These are phyloP conservation scores for Nakazawaea peltata DNA, from an alignment of 805 yeast species.

Conservation along the genomic window DNA sequence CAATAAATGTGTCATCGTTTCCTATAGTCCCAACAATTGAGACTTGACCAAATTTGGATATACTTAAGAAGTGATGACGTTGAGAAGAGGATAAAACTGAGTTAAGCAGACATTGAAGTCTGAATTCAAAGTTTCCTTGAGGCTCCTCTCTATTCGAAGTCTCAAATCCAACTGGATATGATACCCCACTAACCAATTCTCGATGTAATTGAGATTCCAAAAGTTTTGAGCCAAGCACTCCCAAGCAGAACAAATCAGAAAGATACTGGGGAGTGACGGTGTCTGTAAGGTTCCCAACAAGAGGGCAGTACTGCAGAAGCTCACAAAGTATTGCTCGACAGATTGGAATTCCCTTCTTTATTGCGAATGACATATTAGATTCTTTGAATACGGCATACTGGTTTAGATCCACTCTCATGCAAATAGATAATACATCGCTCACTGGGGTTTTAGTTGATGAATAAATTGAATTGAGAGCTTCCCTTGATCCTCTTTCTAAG, in stretches of 20 bases:
- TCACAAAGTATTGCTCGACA: constrained; percentile 31
- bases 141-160: constrained; percentile 8
- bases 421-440: too few species aligned
- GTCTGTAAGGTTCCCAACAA: constrained; percentile 37
- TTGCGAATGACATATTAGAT: constrained; percentile 23
- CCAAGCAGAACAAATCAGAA: constrained; percentile 37
- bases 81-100: constrained; percentile 35
- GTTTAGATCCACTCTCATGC: constrained; percentile 31
- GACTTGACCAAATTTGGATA: constrained; percentile 39
- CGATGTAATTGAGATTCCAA: constrained; percentile 43
- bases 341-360: constrained; percentile 30
- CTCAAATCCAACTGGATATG: constrained; percentile 41
- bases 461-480: too few species aligned
- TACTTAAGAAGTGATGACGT: constrained; percentile 39
- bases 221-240: constrained; percentile 33
- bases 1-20: constrained; percentile 39
- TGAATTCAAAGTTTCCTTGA: constrained; percentile 10
- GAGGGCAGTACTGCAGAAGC: constrained; percentile 33
- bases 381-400: too few species aligned
- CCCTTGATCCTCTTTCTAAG: too few species aligned
- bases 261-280: constrained; percentile 44
- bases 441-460: too few species aligned
- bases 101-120: constrained; percentile 31
- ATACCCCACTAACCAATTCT: constrained; percentile 41
- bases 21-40: constrained; percentile 43